A percentile compares a stretch with the other conserved stretches of the same genome.
Conservation (phyloP, 371 early-diverging fungal species). For the Basidiobolus meristosporus region DNA sequence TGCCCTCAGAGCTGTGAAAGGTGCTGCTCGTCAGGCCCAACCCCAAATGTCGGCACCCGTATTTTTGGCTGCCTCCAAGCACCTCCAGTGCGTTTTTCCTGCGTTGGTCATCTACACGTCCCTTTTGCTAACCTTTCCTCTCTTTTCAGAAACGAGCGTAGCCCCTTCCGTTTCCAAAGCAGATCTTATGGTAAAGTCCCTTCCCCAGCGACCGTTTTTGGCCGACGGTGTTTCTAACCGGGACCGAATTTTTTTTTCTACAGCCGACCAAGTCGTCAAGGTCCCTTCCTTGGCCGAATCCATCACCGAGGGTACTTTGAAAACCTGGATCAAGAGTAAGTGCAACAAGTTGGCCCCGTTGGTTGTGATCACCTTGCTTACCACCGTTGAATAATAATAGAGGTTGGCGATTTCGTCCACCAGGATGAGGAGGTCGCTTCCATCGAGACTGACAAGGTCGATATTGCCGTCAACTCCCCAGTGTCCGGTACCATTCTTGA, state of each 20-base stretch:
- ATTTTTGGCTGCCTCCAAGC: no score
- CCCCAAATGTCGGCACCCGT: no score
- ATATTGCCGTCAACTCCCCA: conserved; percentile 89
- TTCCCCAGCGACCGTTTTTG: no score
- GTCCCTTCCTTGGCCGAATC: conserved; percentile 94
- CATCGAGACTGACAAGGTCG: conserved; percentile 96
- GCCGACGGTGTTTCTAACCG: no score
- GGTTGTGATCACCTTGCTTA: neutral
- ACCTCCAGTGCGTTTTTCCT: no score
- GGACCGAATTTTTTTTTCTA: neutral
- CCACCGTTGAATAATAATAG: conserved; percentile 14
- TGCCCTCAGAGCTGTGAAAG: no score
- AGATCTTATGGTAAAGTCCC: no score
- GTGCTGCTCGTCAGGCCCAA: no score
- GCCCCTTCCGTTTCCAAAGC: no score
- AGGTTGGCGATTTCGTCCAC: conserved; percentile 85
- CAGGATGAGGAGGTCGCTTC: conserved; percentile 91
- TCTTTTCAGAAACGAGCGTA: no score
- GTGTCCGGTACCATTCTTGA: conserved; percentile 74
- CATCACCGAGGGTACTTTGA: conserved; percentile 90
- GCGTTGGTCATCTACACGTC: no score
- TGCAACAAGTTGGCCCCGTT: neutral
- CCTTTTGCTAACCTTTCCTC: no score
- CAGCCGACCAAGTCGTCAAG: conserved; percentile 66
- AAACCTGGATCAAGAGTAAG: conserved; percentile 88